phyloP scores from a whole-genome alignment of 148 eudicot genomes.

The Fagopyrum esculentum region DNA sequence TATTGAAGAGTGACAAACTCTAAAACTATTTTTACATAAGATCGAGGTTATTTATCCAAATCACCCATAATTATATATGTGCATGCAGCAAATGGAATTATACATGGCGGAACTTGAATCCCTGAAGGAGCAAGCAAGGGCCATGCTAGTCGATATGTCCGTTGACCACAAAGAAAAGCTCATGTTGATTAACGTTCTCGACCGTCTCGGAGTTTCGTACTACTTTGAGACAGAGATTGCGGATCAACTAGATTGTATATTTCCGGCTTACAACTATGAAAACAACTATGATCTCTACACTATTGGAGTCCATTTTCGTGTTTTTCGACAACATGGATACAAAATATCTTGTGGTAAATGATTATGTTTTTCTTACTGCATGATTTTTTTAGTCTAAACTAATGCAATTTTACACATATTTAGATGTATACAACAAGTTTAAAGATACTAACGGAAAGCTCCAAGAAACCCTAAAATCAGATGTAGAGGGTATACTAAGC shows the following conservation, averaged over 20 bases:
- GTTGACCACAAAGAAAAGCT: conserved; percentile 4
- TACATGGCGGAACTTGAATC: conserved; percentile 17
- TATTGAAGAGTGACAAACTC: no score
- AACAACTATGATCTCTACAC: conserved; percentile 19
- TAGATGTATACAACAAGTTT: conserved; percentile 16
- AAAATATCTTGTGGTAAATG: conserved; percentile 15
- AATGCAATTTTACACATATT: no score
- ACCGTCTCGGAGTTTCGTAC: conserved; percentile 28
- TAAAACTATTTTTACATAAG: no score
- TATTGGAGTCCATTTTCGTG: conserved; percentile 25
- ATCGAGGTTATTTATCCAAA: no score
- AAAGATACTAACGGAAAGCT: no score
- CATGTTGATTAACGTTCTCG: conserved; percentile 18
- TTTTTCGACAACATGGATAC: conserved; percentile 36
- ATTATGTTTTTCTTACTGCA: not conserved
- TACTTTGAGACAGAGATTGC: conserved; percentile 24
- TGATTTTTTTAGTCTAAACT: no score
- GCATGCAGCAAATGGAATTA: no score
- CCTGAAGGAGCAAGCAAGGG: conserved; percentile 19
- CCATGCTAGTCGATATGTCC: conserved; percentile 4
- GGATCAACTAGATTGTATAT: conserved; percentile 6
- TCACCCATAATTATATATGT: no score
- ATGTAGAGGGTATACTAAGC: no score
- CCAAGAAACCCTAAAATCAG: no score
- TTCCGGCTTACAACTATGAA: conserved; percentile 5